These are phyloP conservation scores for Byssoonygena ceratinophila DNA, from an alignment of 2,329 filamentous ascomycete species.

Conservation along the genomic window DNA sequence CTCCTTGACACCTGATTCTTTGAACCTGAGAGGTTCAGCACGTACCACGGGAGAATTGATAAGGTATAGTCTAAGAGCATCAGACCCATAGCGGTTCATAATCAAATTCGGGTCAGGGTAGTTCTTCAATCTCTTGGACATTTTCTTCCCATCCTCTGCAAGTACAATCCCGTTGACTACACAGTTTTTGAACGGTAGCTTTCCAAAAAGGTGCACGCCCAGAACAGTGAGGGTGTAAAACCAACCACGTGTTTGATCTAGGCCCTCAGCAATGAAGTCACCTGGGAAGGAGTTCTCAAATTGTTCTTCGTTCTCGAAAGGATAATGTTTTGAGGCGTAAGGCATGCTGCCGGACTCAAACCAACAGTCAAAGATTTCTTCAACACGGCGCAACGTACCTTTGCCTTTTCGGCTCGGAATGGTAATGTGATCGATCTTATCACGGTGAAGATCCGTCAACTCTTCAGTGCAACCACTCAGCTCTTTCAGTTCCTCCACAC, in stretches of 20 bases:
- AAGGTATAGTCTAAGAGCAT: slow-evolving; percentile 85
- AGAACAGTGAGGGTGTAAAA: slow-evolving; percentile 89
- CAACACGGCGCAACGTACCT: slow-evolving; percentile 65
- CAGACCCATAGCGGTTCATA: slow-evolving; percentile 80
- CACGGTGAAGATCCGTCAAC: slow-evolving; percentile 75
- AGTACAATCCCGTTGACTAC: slow-evolving; percentile 94
- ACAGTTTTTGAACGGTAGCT: slow-evolving; percentile 83
- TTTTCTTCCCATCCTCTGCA: slow-evolving; percentile 93
- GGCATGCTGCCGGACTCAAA: slow-evolving; percentile 96
- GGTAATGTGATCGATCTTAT: slow-evolving; percentile 87
- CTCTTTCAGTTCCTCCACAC: slow-evolving; percentile 69
- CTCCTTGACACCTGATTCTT: slow-evolving; percentile 85
- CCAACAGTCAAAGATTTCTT: slow-evolving; percentile 95
- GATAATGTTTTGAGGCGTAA: slow-evolving; percentile 81
- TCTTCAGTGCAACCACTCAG: slow-evolving; percentile 79
- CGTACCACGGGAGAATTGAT: slow-evolving; percentile 95
- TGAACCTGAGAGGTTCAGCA: slow-evolving; percentile 81
- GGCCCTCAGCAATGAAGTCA: slow-evolving; percentile 86
- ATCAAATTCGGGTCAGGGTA: slow-evolving; percentile 79
- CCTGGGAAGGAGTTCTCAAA: slow-evolving; percentile 76
- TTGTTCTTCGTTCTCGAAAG: slow-evolving; percentile 75
- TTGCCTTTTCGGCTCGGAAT: slow-evolving; percentile 86
- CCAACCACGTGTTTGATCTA: slow-evolving; percentile 93
- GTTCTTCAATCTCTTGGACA: slow-evolving; percentile 95
- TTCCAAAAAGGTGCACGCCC: slow-evolving; percentile 75